Evolutionary conservation across 1,284 basidiomycete genomes (phyloP), one percentile per base, ranked within the genome.

Genomic region (Microbotryomycetes sp.): DNA sequence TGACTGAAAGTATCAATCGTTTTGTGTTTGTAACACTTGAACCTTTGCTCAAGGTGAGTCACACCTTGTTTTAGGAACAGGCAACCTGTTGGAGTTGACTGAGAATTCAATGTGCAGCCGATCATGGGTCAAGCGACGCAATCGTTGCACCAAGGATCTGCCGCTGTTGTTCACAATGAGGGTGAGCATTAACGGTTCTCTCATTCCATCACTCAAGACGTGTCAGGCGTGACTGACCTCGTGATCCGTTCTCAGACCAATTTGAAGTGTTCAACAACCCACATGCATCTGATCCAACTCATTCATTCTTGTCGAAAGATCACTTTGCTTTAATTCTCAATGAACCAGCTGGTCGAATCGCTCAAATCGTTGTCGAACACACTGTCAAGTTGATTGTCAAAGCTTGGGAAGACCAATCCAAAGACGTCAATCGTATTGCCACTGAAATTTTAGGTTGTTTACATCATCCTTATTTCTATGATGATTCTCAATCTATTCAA

Each of bases 401-500:
- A 70, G 90, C 91, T 1, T 96, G 92, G 92, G 73, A 77, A 54
- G 78, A 83, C 63, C 73, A 81, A 42, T 77, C 74, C 50, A 56
- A 66, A 49, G 73, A 84, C 66, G 77, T 81, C 3, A 78, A 83
- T 57, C 70, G 74, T 14, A 79, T 82, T 26, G 80, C 85, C 52
- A 26, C 42, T 19, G 56, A 69, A 29, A 53, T 89, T 60, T 76
- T 91, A 5, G 79, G 86, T 68, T 86, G 84, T 77, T 76, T 93
- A 82, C 89, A 92, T 81, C 89, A 93, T 74, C 90, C 89, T 7
- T 86, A 89, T 71, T 93, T 89, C 79, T 83, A 85, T 73, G 81
- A 86, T 73, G 75, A 77, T 54, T 77, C 80, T 69, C 87, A 87
- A 0, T 80, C 82, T 64, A 81, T 93, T 30, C 91, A 93, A 75